A percentile compares a stretch with the other conserved stretches of the same genome.
Conservation (phyloP, 2,329 filamentous ascomycete genomes). For the Trichoderma sp. region DNA sequence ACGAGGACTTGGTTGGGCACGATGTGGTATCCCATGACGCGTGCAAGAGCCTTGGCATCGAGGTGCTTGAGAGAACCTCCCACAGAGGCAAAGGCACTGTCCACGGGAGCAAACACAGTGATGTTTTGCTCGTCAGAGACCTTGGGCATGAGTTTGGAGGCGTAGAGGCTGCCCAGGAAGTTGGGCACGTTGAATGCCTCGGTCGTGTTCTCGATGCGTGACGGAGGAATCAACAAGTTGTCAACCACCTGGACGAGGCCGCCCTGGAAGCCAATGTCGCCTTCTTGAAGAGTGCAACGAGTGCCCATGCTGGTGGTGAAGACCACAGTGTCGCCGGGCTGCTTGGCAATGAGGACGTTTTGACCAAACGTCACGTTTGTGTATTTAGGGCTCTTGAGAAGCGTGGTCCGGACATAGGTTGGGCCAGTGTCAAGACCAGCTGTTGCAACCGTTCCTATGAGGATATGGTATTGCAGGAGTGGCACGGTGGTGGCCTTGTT, state of each 20-base stretch:
- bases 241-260: conserved; percentile 56
- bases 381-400: conserved; percentile 45
- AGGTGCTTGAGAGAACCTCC: conserved; percentile 53
- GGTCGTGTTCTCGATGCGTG: conserved; percentile 50
- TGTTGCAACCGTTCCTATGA: conserved; percentile 51
- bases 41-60: conserved; percentile 47
- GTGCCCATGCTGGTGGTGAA: conserved; percentile 53
- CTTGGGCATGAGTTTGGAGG: conserved; percentile 37
- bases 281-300: conserved; percentile 43
- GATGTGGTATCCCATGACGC: conserved; percentile 65
- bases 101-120: conserved; percentile 66
- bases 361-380: conserved; percentile 54
- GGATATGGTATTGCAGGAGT: conserved; percentile 63
- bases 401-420: conserved; percentile 44
- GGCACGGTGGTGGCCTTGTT: conserved; percentile 46
- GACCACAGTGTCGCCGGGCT: conserved; percentile 44
- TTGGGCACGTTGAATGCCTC: conserved; percentile 48
- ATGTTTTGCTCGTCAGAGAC: conserved; percentile 47
- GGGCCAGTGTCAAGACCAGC: conserved; percentile 40
- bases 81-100: conserved; percentile 60
- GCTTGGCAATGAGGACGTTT: conserved; percentile 48
- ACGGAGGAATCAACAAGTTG: conserved; percentile 52
- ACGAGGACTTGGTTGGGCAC: conserved; percentile 57
- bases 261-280: conserved; percentile 50
- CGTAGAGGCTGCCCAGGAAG: conserved; percentile 41